These are phyloP conservation scores for Triangularia verruculosa DNA, from an alignment of 2,329 filamentous ascomycete genomes.

Conservation along the genomic window DNA sequence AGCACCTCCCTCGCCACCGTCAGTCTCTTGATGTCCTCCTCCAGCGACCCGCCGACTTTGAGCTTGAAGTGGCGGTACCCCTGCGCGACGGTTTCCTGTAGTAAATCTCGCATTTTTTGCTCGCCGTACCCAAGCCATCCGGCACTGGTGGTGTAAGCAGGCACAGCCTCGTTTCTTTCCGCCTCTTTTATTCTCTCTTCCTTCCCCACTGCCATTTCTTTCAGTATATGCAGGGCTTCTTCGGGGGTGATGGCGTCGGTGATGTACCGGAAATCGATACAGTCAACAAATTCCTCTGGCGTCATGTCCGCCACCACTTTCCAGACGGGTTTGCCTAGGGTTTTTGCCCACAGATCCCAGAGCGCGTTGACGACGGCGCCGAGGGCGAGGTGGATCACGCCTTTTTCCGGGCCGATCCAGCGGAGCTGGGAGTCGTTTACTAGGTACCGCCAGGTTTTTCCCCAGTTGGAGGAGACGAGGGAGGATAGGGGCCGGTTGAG, in stretches of 20 bases:
- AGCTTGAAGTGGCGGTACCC: conserved; percentile 88
- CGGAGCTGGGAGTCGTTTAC: conserved; percentile 86
- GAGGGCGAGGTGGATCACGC: conserved; percentile 87
- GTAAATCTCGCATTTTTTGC: conserved; percentile 75
- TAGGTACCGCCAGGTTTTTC: conserved; percentile 86
- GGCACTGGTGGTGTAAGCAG: conserved; percentile 85
- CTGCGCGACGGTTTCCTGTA: conserved; percentile 69
- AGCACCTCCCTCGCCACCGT: conserved; percentile 74
- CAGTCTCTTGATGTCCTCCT: conserved; percentile 68
- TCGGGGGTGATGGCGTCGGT: conserved; percentile 87
- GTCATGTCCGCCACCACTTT: conserved; percentile 85
- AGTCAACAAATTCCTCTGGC: conserved; percentile 79
- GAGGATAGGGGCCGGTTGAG: conserved; percentile 71
- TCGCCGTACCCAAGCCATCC: conserved; percentile 91
- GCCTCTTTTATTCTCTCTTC: conserved; percentile 69
- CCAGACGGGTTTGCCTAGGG: conserved; percentile 84
- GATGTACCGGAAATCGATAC: conserved; percentile 94
- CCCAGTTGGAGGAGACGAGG: conserved; percentile 72
- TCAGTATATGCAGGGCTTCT: conserved; percentile 72
- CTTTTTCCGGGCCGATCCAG: conserved; percentile 93
- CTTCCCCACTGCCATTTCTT: conserved; percentile 65
- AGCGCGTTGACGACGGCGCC: conserved; percentile 87
- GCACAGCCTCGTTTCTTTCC: conserved; percentile 70
- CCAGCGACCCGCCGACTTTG: conserved; percentile 76
- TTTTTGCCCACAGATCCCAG: conserved; percentile 95